phyloP scores from a whole-genome alignment of 2,329 filamentous ascomycete genomes.

The Diaporthe batatas region DNA sequence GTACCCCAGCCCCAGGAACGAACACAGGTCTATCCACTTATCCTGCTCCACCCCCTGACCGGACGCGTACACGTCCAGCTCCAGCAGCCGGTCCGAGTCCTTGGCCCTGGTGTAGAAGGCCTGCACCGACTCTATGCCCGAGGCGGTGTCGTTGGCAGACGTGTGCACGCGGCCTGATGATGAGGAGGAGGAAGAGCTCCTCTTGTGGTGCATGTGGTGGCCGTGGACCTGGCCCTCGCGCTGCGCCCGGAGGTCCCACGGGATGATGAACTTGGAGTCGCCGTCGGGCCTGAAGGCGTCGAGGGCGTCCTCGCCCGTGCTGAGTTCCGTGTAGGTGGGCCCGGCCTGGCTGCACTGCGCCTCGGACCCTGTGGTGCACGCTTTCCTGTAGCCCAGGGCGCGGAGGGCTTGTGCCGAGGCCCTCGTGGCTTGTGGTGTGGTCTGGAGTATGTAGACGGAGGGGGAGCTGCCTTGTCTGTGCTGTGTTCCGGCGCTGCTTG shows the following conservation, averaged over 20 bases:
- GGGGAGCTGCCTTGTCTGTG: not conserved
- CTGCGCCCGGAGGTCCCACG: constrained; percentile 15
- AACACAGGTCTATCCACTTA: constrained; percentile 31
- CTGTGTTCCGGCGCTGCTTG: not conserved
- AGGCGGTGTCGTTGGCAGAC: not conserved
- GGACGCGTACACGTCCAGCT: constrained; percentile 28
- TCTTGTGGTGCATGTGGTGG: not conserved
- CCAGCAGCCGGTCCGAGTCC: constrained; percentile 12
- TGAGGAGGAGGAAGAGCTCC: not conserved
- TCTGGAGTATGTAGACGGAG: constrained; percentile 27
- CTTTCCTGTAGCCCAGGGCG: constrained; percentile 18
- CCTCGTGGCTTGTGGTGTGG: constrained; percentile 22
- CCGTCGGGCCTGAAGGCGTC: constrained; percentile 25
- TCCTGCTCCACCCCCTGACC: constrained; percentile 29
- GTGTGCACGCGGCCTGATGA: rapidly evolving
- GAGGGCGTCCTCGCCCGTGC: constrained; percentile 23
- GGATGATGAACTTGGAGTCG: constrained; percentile 32
- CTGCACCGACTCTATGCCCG: not conserved
- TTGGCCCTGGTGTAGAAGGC: constrained; percentile 10
- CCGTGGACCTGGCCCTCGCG: not conserved
- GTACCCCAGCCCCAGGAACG: constrained; percentile 20
- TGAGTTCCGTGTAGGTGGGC: constrained; percentile 24
- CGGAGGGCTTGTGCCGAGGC: constrained; percentile 17
- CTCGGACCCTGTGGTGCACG: constrained; percentile 1
- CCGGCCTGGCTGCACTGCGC: constrained; percentile 15